Evolutionary conservation across 768 basidiomycete species (phyloP).

Genomic region (Macrolepiota dolichaula): DNA sequence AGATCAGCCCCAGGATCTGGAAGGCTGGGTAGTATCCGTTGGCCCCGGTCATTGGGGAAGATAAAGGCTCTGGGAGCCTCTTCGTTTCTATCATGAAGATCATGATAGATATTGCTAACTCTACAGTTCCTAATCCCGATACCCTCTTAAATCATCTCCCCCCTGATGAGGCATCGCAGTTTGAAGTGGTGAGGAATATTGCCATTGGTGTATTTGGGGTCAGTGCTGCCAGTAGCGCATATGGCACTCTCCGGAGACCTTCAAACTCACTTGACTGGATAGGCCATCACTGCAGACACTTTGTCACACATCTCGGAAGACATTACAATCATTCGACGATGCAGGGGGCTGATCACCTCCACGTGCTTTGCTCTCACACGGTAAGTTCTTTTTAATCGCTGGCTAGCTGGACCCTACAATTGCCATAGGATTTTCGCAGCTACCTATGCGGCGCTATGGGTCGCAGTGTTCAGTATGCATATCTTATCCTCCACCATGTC

Average conservation of each 20-base stretch:
- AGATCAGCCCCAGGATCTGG: too few species aligned
- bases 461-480: neutral
- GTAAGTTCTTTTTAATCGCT: neutral
- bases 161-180: neutral
- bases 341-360: neutral
- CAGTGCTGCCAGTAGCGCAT: neutral
- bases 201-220: neutral
- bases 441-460: neutral
- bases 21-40: too few species aligned
- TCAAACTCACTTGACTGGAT: neutral
- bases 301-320: neutral
- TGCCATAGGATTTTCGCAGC: neutral
- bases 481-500: neutral
- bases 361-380: neutral
- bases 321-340: neutral
- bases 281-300: neutral
- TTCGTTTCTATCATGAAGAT: too few species aligned
- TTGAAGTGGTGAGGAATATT: neutral
- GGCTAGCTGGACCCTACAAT: neutral
- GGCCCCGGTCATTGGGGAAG: too few species aligned
- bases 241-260: too few species aligned
- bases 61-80: too few species aligned
- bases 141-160: neutral
- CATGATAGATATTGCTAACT: too few species aligned
- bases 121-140: neutral